A percentile compares a stretch with the other conserved stretches of the same genome.
Evolutionary conservation across 306 rosid species (phyloP).

Genomic region (Canavalia gladiata): DNA sequence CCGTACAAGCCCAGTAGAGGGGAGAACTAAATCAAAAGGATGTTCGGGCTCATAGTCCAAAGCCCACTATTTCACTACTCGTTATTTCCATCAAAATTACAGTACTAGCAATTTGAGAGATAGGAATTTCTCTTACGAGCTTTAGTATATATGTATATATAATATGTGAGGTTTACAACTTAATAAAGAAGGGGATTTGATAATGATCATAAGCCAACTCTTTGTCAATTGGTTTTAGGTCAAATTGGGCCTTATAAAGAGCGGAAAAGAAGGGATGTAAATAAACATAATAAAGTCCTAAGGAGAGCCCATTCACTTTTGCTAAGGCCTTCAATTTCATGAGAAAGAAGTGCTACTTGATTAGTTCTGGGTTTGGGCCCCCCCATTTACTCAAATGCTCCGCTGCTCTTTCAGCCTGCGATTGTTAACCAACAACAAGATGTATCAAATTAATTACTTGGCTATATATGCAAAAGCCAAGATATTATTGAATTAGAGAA

Average conservation of each 20-base stretch:
- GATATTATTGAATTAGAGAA: background rate
- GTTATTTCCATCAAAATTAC: too few relatives aligned
- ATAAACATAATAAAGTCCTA: too few relatives aligned
- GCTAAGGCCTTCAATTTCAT: background rate
- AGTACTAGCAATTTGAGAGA: background rate
- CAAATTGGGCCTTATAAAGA: background rate
- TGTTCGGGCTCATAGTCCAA: background rate
- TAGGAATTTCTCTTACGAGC: background rate
- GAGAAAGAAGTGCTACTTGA: background rate
- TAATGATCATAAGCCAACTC: background rate
- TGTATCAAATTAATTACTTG: background rate
- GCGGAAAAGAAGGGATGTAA: too few relatives aligned
- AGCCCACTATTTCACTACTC: too few relatives aligned
- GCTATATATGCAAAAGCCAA: background rate
- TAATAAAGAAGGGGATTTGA: background rate
- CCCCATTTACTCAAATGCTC: constrained; percentile 53
- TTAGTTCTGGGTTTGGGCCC: constrained; percentile 22
- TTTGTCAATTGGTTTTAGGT: background rate
- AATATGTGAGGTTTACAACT: background rate
- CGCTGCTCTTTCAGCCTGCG: constrained; percentile 65
- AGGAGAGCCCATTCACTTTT: background rate
- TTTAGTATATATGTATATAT: background rate
- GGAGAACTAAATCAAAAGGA: background rate
- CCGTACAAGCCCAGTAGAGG: background rate
- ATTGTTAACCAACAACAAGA: constrained; percentile 1